Evolutionary conservation across 305 asterid species (phyloP).

Genomic region (Ilex paraguariensis): DNA sequence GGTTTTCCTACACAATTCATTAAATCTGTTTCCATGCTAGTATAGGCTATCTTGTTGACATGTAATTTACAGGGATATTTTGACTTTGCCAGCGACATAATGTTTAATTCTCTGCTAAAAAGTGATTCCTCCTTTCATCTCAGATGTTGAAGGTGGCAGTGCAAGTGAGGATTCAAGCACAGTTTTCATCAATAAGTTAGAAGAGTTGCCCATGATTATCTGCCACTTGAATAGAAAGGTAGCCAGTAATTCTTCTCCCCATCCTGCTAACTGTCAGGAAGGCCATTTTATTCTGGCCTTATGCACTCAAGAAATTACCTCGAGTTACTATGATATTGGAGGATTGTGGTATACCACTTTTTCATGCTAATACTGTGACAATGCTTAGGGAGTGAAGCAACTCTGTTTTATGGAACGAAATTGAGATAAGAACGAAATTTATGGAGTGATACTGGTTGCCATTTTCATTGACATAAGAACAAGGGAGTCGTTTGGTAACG

Average conservation of each 20-base stretch:
- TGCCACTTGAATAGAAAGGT: constrained; percentile 72
- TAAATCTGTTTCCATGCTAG: background rate
- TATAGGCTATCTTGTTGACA: constrained; percentile 18
- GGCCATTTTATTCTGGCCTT: too few relatives aligned
- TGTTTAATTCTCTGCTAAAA: constrained; percentile 24
- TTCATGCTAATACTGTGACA: too few relatives aligned
- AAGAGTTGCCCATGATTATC: constrained; percentile 70
- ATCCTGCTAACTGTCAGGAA: too few relatives aligned
- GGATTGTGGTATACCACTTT: too few relatives aligned
- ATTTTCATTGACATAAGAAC: too few relatives aligned
- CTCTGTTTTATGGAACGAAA: too few relatives aligned
- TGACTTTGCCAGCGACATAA: constrained; percentile 25
- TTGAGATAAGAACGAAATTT: too few relatives aligned
- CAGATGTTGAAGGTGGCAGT: constrained; percentile 46
- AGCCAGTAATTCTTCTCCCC: background rate
- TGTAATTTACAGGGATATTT: constrained; percentile 19
- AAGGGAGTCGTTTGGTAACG: too few relatives aligned
- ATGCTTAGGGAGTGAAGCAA: too few relatives aligned
- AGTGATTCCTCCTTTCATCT: constrained; percentile 27
- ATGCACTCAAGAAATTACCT: too few relatives aligned
- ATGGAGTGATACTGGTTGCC: too few relatives aligned
- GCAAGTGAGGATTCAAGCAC: constrained; percentile 35
- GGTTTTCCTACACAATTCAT: background rate
- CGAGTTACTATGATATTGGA: too few relatives aligned
- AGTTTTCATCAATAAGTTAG: constrained; percentile 48